Evolutionary conservation across 1,139 yeast species (phyloP).

Genomic region (Nakaseomyces bracarensis): DNA sequence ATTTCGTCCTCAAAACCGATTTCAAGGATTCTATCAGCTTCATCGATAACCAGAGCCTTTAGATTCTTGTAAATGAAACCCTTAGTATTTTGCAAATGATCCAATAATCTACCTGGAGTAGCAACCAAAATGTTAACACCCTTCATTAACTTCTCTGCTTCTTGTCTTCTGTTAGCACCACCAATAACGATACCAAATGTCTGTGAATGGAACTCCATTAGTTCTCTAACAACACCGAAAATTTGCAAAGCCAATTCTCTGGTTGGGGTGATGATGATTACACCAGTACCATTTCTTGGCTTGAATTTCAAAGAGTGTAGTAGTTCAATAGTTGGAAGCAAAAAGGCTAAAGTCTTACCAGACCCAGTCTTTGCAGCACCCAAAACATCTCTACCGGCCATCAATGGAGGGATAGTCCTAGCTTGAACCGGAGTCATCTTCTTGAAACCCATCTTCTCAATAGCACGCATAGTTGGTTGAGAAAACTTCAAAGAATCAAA

Average conservation of each 20-base stretch:
- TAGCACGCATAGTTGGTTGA: slow-evolving; percentile 70
- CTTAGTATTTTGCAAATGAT: slow-evolving; percentile 89
- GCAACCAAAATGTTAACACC: slow-evolving; percentile 94
- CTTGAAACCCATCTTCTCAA: slow-evolving; percentile 76
- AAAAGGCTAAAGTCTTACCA: slow-evolving; percentile 91
- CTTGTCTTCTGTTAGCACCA: slow-evolving; percentile 96
- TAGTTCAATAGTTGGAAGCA: slow-evolving; percentile 90
- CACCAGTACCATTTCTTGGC: slow-evolving; percentile 91
- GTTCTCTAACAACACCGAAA: slow-evolving; percentile 91
- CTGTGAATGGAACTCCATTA: slow-evolving; percentile 81
- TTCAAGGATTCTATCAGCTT: slow-evolving; percentile 93
- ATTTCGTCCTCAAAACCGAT: slow-evolving; percentile 98
- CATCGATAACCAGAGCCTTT: slow-evolving; percentile 90
- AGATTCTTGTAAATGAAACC: slow-evolving; percentile 92
- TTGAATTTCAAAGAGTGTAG: slow-evolving; percentile 80
- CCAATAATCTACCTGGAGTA: slow-evolving; percentile 94
- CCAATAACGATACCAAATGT: slow-evolving; percentile 96
- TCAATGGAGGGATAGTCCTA: slow-evolving; percentile 85
- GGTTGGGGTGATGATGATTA: slow-evolving; percentile 78
- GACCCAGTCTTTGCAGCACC: slow-evolving; percentile 99
- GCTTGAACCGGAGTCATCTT: slow-evolving; percentile 92
- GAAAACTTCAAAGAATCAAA: slow-evolving; percentile 64
- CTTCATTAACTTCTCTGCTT: slow-evolving; percentile 84
- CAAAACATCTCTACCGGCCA: slow-evolving; percentile 90
- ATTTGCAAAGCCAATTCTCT: slow-evolving; percentile 93